Evolutionary conservation across 257 asterid genomes (phyloP), one percentile per base, ranked within the genome.

Genomic region (Jasminum sambac): DNA sequence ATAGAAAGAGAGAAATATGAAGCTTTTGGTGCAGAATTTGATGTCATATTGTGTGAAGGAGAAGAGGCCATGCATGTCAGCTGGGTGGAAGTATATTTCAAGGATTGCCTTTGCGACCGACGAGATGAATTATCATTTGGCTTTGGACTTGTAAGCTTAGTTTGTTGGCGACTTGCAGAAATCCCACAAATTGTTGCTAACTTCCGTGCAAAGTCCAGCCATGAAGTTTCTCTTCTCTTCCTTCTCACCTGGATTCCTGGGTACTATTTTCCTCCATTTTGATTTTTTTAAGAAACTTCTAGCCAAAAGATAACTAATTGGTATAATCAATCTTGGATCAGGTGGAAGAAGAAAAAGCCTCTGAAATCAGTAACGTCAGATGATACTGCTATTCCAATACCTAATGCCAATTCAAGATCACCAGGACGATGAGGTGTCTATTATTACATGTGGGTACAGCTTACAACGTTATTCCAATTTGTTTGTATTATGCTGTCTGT

Each of bases 141-240:
- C 11, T 88, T 91, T 30, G 99, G 99, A 6, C 26, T 95, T 8
- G 24, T 81, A 23, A 95, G 99, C 67, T 90, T 95, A 4, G 7
- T 88, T 1, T 83, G 70, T 42, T 95, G 99, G 99, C 95, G 87
- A 5, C 84, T 95, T 16, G 99, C 99, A 30, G 99, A 95, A 81
- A 85, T 95, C 86, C 99, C 99, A 10, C 99, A 95, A 77, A 95
- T 94, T 42, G 17, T 88, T 74, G 80, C 98, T 19, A 94, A 94
- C 68, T 94, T 89, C 82, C 72, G 82, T 23, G 66, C 95, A 0
- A 91, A 94, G 69, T 94, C 99, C 58, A 81, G 95, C 82, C 96
- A 89, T 70, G 99, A 98, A 8, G 77, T 94, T 70, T 94, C 99
- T 43, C 77, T 91, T 40, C 5, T 85, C 19, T 94, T 94, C 39